Evolutionary conservation across 306 rosid species (phyloP).

Genomic region (Sphenostylis stenocarpa): DNA sequence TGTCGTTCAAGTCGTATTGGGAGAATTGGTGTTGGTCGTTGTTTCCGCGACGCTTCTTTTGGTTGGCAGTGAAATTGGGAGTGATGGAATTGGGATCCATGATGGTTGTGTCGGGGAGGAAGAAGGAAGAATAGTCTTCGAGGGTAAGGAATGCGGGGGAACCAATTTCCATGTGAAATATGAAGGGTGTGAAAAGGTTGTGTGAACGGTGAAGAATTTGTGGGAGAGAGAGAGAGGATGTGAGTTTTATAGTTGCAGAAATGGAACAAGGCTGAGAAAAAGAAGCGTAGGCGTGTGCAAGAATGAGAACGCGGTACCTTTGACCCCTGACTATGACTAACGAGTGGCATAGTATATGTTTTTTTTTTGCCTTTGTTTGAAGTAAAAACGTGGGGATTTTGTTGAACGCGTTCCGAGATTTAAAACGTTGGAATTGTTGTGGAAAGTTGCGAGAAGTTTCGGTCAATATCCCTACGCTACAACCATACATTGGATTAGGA

Average conservation of each 20-base stretch:
- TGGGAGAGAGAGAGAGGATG: not conserved
- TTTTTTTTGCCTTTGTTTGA: not conserved
- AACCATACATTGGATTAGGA: not conserved
- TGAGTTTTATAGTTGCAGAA: not conserved
- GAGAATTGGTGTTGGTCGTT: not conserved
- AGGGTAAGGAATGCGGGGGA: conserved; percentile 39
- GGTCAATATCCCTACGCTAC: not conserved
- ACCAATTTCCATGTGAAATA: conserved; percentile 56
- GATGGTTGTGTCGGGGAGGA: conserved; percentile 30
- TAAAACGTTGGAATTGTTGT: not conserved
- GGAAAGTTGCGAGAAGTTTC: not conserved
- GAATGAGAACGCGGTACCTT: conserved; percentile 30
- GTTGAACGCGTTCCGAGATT: not conserved
- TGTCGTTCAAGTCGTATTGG: conserved; percentile 19
- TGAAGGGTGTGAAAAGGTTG: conserved; percentile 8
- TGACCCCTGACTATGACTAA: conserved; percentile 27
- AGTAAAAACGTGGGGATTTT: not conserved
- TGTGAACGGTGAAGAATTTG: conserved; percentile 47
- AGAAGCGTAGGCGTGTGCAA: conserved; percentile 6
- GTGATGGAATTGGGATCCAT: conserved; percentile 32
- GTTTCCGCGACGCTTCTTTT: conserved; percentile 35
- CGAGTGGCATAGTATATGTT: not conserved
- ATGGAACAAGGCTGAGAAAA: not conserved
- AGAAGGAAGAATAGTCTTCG: conserved; percentile 46
- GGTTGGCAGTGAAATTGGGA: not conserved